Percentiles rank a stretch among this genome's conserved stretches.
phyloP scores from a whole-genome alignment of 257 asterid genomes.

The Nicotiana tomentosiformis region DNA sequence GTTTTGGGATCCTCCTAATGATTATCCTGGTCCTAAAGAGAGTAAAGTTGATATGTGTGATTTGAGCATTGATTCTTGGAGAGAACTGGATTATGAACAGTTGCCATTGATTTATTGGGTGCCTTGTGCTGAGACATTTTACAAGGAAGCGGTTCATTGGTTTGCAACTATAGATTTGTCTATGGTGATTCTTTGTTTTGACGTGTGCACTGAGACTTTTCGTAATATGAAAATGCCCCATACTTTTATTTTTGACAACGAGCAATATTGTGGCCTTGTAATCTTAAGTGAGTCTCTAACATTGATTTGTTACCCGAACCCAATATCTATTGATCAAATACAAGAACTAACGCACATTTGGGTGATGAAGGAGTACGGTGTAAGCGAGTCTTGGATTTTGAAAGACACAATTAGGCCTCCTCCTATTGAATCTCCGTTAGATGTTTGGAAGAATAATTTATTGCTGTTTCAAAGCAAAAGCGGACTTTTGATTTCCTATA shows the following conservation, averaged over 20 bases:
- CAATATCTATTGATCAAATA: not conserved
- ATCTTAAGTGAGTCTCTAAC: not conserved
- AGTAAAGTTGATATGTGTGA: not conserved
- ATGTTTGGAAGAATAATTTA: not conserved
- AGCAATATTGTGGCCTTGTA: not conserved
- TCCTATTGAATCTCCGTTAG: not conserved
- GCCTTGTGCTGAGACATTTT: not conserved
- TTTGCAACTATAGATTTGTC: not conserved
- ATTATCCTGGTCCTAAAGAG: not conserved
- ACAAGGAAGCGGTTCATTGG: not conserved
- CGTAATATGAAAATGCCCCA: not conserved
- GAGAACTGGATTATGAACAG: not conserved
- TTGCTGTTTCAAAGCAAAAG: not conserved
- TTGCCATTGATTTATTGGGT: not conserved
- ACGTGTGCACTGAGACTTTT: not conserved
- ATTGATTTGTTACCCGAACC: not conserved
- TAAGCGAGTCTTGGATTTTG: not conserved
- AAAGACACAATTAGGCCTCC: not conserved
- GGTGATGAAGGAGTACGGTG: not conserved
- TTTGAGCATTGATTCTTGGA: constrained; percentile 4
- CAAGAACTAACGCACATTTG: not conserved
- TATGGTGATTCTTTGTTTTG: not conserved
- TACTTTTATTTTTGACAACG: not conserved
- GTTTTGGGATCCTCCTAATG: not conserved
- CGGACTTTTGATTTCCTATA: not conserved